phyloP scores from a whole-genome alignment of 1,284 basidiomycete genomes.

The Heterobasidion annosum region DNA sequence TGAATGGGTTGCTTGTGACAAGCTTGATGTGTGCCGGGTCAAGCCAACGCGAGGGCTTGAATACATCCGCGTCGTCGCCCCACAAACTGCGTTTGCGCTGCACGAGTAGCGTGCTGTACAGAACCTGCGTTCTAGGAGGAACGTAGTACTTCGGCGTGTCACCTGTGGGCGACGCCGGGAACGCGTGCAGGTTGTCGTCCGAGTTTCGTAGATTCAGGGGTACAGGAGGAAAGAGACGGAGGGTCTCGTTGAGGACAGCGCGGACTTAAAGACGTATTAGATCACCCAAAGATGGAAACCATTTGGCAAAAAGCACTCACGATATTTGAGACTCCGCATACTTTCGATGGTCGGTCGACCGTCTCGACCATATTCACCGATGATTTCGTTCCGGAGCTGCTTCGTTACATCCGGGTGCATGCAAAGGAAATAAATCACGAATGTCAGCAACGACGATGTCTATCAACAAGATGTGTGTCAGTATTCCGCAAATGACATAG shows the following conservation, averaged over 20 bases:
- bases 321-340: slow-evolving; percentile 26
- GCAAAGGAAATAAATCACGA: slow-evolving; percentile 31
- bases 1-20: slow-evolving; percentile 18
- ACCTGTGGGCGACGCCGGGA: background rate
- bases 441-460: slow-evolving; percentile 28
- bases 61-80: slow-evolving; percentile 39
- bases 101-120: slow-evolving; percentile 43
- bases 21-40: slow-evolving; percentile 15
- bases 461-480: slow-evolving; percentile 23
- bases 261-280: slow-evolving; percentile 55
- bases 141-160: slow-evolving; percentile 34
- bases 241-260: slow-evolving; percentile 22
- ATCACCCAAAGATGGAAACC: slow-evolving; percentile 32
- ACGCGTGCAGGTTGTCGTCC: slow-evolving; percentile 7
- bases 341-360: slow-evolving; percentile 29
- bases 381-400: slow-evolving; percentile 31
- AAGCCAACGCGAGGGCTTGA: slow-evolving; percentile 24
- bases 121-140: slow-evolving; percentile 41
- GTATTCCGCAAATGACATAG: slow-evolving; percentile 44
- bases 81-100: slow-evolving; percentile 49
- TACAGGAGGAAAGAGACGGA: background rate
- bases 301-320: slow-evolving; percentile 61
- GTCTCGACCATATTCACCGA: slow-evolving; percentile 23
- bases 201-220: slow-evolving; percentile 40
- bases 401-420: slow-evolving; percentile 25